Evolutionary conservation across 495 filamentous ascomycete species (phyloP), one percentile per base, ranked within the genome.

Genomic region (Neurospora sp.): DNA sequence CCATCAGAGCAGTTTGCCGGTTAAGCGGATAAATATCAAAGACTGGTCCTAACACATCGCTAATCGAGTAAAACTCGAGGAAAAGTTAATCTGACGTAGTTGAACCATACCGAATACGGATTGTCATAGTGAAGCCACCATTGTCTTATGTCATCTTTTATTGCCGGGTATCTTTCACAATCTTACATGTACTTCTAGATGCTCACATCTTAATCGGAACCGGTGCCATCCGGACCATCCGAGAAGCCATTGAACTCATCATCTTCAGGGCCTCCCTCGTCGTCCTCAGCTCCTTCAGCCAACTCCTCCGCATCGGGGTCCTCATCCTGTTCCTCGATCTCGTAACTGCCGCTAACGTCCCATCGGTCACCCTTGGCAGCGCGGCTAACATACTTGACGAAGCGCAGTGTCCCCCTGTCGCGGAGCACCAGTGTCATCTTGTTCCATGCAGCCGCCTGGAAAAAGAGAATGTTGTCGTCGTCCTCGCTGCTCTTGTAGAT

Each of bases 381-480:
- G 17, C 83, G 84, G 83, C 92, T 94, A 44, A 98, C 92, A 80
- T 97, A 99, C 86, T 98, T 99, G 78, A 98, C 94, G 79, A 98
- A 98, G 82, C 91, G 89, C 77, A 99, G 86, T 8, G 92, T 90
- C 8, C 93, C 94, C 70, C 87, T 88, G 78, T 99, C 96, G 68
- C 96, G 88, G 65, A 99, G 83, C 16, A 98, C 96, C 65, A 99
- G 87, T 75, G 89, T 91, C 80, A 98, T 85, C 53, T 89, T 90
- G 81, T 98, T 98, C 94, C 95, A 99, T 10, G 89, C 84, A 0
- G 94, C 92, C 1, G 93, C 90, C 79, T 92, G 93, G 78, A 90
- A 93, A 84, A 98, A 97, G 14, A 98, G 86, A 71, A 98, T 92
- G 27, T 93, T 93, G 77, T 97, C 94, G 71, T 97, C 95, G 48